A percentile compares a stretch with the other conserved stretches of the same genome.
These are phyloP conservation scores for Pseudogymnoascus sp. DNA, from an alignment of 2,329 filamentous ascomycete genomes.

Conservation along the genomic window DNA sequence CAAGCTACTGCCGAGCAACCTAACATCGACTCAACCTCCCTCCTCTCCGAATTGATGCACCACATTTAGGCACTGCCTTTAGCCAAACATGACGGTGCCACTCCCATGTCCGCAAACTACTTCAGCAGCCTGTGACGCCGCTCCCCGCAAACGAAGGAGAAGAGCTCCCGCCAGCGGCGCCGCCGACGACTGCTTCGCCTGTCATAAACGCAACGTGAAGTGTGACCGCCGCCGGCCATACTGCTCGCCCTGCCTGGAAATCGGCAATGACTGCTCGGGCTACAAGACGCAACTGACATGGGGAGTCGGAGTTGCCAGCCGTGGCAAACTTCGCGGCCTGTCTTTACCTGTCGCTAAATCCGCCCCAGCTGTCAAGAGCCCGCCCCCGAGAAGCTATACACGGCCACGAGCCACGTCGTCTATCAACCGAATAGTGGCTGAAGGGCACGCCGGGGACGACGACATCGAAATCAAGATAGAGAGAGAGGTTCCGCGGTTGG, in stretches of 20 bases:
- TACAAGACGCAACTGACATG: conserved; percentile 97
- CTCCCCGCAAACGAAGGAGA: conserved; percentile 61
- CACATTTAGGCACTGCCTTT: conserved; percentile 2
- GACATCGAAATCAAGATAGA: conserved; percentile 28
- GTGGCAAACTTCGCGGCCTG: conserved; percentile 85
- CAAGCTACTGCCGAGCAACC: background rate
- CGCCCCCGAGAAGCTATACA: conserved; percentile 16
- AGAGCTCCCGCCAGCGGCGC: conserved; percentile 82
- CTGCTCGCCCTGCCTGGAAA: conserved; percentile 87
- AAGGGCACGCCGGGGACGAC: conserved; percentile 17
- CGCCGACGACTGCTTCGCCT: conserved; percentile 91
- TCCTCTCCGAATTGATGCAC: background rate
- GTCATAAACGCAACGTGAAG: conserved; percentile 71
- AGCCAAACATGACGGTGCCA: conserved; percentile 7
- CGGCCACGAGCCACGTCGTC: conserved; percentile 25
- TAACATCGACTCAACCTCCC: background rate
- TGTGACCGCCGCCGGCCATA: conserved; percentile 91
- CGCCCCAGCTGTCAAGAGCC: conserved; percentile 36
- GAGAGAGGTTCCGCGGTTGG: conserved; percentile 7
- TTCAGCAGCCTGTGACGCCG: background rate
- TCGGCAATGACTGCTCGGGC: conserved; percentile 86
- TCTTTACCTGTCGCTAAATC: conserved; percentile 64
- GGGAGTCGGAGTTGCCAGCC: conserved; percentile 91
- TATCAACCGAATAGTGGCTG: conserved; percentile 16
- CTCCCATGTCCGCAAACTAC: conserved; percentile 8